These are phyloP conservation scores for Nicotiana sylvestris DNA, from an alignment of 257 asterid genomes.

Conservation along the genomic window DNA sequence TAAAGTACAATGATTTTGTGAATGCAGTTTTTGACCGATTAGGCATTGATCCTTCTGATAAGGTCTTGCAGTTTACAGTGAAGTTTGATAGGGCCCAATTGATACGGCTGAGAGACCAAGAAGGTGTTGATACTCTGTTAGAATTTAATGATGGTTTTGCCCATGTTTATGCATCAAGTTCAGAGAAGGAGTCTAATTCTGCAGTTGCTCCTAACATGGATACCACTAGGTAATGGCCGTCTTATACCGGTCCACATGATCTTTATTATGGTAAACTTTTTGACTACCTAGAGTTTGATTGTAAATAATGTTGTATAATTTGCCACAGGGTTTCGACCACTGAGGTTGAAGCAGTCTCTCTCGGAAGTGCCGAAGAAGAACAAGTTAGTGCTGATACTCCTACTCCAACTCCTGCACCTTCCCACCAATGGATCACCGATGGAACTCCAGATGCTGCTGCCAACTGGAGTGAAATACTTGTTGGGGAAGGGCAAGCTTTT, in stretches of 20 bases:
- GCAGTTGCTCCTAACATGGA: conserved; percentile 1
- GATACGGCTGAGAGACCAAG: conserved; percentile 18
- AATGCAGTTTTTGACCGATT: background rate
- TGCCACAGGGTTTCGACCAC: conserved; percentile 7
- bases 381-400: conserved; percentile 10
- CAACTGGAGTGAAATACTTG: conserved; percentile 14
- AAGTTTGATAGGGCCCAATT: conserved; percentile 17
- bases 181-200: conserved; percentile 12
- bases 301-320: background rate
- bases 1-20: conserved; percentile 1
- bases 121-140: conserved; percentile 3
- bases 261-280: background rate
- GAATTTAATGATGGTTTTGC: conserved; percentile 13
- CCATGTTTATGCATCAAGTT: background rate
- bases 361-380: conserved; percentile 9
- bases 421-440: background rate
- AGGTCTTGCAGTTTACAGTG: conserved; percentile 10
- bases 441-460: conserved; percentile 9
- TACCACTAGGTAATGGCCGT: background rate
- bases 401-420: background rate
- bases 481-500: conserved; percentile 10
- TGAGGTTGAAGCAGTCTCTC: conserved; percentile 7
- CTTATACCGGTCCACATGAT: background rate
- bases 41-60: background rate
- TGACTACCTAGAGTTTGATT: background rate